Percentiles rank a stretch among this genome's conserved stretches.
phyloP scores from a whole-genome alignment of 768 basidiomycete species.

The Russula brevipes region DNA sequence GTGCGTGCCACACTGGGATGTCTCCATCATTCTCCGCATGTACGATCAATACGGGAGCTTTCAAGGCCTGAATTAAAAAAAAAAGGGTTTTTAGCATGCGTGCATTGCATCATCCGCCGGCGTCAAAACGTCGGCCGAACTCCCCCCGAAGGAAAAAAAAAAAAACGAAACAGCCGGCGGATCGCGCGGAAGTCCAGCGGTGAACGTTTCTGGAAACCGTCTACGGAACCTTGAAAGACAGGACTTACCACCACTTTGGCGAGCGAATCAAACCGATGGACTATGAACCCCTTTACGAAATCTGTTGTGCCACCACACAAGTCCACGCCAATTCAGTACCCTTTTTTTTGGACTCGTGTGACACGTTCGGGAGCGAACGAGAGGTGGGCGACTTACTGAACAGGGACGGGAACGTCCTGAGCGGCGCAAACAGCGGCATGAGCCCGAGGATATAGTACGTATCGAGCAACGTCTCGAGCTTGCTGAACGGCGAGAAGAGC shows the following conservation, averaged over 20 bases:
- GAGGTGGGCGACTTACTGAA: slow-evolving; percentile 45
- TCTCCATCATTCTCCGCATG: slow-evolving; percentile 74
- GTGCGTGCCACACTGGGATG: slow-evolving; percentile 66
- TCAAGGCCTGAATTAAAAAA: slow-evolving; percentile 46
- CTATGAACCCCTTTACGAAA: slow-evolving; percentile 49
- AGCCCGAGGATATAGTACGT: slow-evolving; percentile 62
- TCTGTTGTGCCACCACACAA: slow-evolving; percentile 33
- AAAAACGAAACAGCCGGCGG: background rate
- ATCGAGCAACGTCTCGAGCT: slow-evolving; percentile 46
- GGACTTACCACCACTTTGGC: slow-evolving; percentile 52
- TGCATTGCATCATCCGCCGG: background rate
- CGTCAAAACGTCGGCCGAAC: background rate
- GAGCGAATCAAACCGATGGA: slow-evolving; percentile 60
- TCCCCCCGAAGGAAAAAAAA: background rate
- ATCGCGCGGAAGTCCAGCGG: too few species aligned
- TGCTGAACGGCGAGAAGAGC: slow-evolving; percentile 40
- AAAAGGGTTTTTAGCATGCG: background rate
- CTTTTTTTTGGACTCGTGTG: background rate
- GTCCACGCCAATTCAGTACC: slow-evolving; percentile 1
- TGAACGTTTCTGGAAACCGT: background rate
- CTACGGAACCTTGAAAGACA: slow-evolving; percentile 1
- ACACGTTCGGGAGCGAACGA: background rate
- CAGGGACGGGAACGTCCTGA: slow-evolving; percentile 56
- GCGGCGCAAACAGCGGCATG: slow-evolving; percentile 67
- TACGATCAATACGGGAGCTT: slow-evolving; percentile 62